A percentile compares a stretch with the other conserved stretches of the same genome.
These are phyloP conservation scores for Cercospora citrullina DNA, from an alignment of 2,329 filamentous ascomycete genomes.

Conservation along the genomic window DNA sequence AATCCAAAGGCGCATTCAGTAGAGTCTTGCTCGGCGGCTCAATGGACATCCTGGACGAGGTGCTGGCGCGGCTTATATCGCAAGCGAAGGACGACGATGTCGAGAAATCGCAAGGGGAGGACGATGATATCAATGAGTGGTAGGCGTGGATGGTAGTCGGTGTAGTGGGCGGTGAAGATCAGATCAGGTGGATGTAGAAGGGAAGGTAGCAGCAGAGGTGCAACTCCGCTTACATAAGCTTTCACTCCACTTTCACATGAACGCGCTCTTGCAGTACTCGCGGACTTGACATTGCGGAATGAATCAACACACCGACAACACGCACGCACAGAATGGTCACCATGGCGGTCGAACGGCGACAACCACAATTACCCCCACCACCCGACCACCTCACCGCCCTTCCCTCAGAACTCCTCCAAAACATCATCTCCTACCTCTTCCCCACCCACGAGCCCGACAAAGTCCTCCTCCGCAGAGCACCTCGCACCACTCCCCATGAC, in stretches of 20 bases:
- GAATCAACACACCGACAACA: neutral
- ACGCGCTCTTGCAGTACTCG: neutral
- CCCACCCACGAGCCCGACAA: conserved; percentile 31
- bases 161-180: no score
- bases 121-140: neutral
- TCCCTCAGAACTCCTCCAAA: conserved; percentile 34
- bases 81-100: neutral
- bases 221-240: neutral
- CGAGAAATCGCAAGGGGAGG: neutral
- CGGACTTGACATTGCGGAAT: neutral
- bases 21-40: neutral
- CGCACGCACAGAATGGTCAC: neutral
- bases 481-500: conserved; percentile 10
- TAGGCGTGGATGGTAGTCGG: neutral
- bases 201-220: no score
- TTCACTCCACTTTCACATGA: neutral
- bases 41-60: neutral
- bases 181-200: no score
- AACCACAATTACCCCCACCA: neutral
- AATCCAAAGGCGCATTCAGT: neutral
- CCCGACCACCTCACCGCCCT: conserved; percentile 30
- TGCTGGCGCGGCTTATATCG: neutral
- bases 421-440: conserved; percentile 34
- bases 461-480: neutral
- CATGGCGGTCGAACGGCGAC: neutral